Percentiles rank a stretch among this genome's conserved stretches.
Conservation (phyloP, 108 stramenopile genomes). For the Discostella stelligeroides region DNA sequence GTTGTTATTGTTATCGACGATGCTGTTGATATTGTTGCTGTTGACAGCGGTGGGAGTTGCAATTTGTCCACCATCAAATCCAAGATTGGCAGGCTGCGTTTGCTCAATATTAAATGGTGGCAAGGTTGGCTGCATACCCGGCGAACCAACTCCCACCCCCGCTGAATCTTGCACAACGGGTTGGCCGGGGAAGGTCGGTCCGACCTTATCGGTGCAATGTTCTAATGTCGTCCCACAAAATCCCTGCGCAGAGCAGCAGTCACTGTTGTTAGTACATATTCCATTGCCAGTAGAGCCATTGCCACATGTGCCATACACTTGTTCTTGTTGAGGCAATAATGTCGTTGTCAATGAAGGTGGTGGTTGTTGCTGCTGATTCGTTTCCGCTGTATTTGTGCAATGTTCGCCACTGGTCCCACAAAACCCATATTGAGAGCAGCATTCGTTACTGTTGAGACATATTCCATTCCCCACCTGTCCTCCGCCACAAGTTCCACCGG, state of each 20-base stretch:
- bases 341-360: neutral
- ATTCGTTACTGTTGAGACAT: constrained; percentile 23
- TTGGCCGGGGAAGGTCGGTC: neutral
- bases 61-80: neutral
- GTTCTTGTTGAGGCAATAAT: neutral
- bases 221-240: constrained; percentile 5
- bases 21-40: neutral
- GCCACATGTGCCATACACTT: constrained; percentile 6
- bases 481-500: constrained; percentile 24
- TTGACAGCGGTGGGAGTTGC: neutral
- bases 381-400: constrained; percentile 16
- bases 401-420: constrained; percentile 25
- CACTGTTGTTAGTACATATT: neutral
- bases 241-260: neutral
- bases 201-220: constrained; percentile 3
- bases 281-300: constrained; percentile 4
- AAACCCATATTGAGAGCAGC: constrained; percentile 32
- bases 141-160: no score
- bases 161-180: neutral
- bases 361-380: neutral
- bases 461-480: constrained; percentile 33
- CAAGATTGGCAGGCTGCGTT: constrained; percentile 1
- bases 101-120: neutral
- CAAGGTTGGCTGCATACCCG: no score
- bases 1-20: no score